These are phyloP conservation scores for Skeletonema potamos DNA, from an alignment of 108 stramenopile species.

Conservation along the genomic window DNA sequence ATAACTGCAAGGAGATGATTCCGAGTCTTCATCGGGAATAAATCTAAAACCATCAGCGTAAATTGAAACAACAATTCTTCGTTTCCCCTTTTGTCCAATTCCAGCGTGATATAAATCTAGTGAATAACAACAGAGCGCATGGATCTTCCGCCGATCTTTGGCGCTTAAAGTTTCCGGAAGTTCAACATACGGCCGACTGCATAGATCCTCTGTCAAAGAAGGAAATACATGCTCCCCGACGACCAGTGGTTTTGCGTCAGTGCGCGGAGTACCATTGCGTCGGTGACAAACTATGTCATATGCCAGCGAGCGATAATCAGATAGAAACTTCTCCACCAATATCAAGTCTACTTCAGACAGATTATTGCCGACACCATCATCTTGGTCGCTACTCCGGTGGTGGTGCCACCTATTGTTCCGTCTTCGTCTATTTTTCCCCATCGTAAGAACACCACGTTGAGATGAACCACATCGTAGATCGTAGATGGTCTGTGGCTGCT, in stretches of 20 bases:
- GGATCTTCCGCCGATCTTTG: conserved; percentile 66
- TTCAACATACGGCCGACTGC: conserved; percentile 57
- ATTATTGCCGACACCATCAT: neutral
- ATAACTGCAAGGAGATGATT: neutral
- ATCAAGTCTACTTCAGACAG: conserved; percentile 23
- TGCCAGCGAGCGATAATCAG: conserved; percentile 30
- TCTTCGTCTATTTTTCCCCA: neutral
- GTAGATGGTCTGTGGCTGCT: neutral
- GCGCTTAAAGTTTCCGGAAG: conserved; percentile 54
- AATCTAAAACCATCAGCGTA: conserved; percentile 59
- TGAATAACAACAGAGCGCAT: conserved; percentile 56
- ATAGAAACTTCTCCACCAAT: conserved; percentile 35
- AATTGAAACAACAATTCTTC: conserved; percentile 57
- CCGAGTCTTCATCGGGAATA: conserved; percentile 22
- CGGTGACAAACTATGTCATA: conserved; percentile 4
- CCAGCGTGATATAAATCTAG: conserved; percentile 58
- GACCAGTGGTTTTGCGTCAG: neutral
- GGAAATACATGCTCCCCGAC: conserved; percentile 53
- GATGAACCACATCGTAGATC: too few species aligned
- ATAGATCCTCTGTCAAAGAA: conserved; percentile 31
- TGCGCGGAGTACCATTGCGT: neutral
- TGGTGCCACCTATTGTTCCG: neutral
- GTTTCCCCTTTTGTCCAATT: conserved; percentile 23
- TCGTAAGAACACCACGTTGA: neutral
- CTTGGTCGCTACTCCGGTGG: neutral